A percentile compares a stretch with the other conserved stretches of the same genome.
Evolutionary conservation across 2,329 filamentous ascomycete species (phyloP).

Genomic region (Aspergillus fischeri): DNA sequence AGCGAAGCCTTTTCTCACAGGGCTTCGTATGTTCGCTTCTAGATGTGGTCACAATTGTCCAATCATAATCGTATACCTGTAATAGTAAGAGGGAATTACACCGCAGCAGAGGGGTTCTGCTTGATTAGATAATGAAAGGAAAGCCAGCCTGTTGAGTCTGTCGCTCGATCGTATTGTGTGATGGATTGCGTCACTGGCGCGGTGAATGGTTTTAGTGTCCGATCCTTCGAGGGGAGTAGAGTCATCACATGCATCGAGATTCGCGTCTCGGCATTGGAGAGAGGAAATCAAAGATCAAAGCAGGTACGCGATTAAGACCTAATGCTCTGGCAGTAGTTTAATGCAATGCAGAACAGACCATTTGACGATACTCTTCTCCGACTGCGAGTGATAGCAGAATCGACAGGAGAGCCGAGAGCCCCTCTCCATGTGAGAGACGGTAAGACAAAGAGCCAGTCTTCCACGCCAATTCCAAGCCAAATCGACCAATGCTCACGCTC

Average conservation of each 20-base stretch:
- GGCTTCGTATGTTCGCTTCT: no score
- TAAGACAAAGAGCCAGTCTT: no score
- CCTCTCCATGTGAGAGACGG: no score
- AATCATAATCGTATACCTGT: no score
- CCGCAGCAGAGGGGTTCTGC: no score
- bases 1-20: no score
- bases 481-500: not conserved
- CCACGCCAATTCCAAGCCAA: no score
- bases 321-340: not conserved
- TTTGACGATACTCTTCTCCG: not conserved
- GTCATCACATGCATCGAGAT: not conserved
- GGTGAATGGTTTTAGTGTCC: not conserved
- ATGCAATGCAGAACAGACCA: not conserved
- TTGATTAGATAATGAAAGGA: no score
- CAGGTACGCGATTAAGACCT: not conserved
- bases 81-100: no score
- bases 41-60: no score
- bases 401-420: no score
- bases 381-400: not conserved
- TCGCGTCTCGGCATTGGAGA: not conserved
- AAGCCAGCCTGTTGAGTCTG: not conserved
- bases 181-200: not conserved
- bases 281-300: not conserved
- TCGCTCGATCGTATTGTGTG: not conserved
- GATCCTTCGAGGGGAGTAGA: not conserved